phyloP scores from a whole-genome alignment of 306 rosid genomes.

The Urtica urens region DNA sequence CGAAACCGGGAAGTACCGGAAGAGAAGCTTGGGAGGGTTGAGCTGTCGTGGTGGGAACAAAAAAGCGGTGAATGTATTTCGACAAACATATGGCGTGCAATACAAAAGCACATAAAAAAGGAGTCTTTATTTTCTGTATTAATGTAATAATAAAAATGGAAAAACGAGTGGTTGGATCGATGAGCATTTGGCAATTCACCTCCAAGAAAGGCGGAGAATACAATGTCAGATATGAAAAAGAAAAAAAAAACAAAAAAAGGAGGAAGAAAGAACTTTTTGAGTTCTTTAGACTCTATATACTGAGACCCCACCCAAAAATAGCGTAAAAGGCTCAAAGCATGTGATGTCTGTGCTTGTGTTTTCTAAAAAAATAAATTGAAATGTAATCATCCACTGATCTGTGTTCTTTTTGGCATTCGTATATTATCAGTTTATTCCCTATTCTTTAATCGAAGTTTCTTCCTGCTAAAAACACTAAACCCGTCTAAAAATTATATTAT shows the following conservation, averaged over 20 bases:
- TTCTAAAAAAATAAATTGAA: too few relatives aligned
- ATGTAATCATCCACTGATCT: too few relatives aligned
- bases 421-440: not conserved
- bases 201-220: slow-evolving; percentile 96
- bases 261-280: not conserved
- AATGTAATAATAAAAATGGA: not conserved
- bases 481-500: too few relatives aligned
- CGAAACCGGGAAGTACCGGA: not conserved
- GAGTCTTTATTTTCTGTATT: not conserved
- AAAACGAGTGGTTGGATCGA: slow-evolving; percentile 37
- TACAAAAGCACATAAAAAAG: not conserved
- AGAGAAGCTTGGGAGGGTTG: slow-evolving; percentile 5
- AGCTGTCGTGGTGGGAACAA: not conserved
- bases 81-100: slow-evolving; percentile 10
- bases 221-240: slow-evolving; percentile 26
- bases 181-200: slow-evolving; percentile 23
- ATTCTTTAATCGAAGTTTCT: too few relatives aligned
- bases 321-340: not conserved
- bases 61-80: slow-evolving; percentile 5
- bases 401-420: not conserved
- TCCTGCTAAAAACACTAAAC: too few relatives aligned
- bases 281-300: not conserved
- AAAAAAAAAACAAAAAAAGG: too few relatives aligned
- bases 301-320: not conserved
- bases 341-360: not conserved